A percentile compares a stretch with the other conserved stretches of the same genome.
phyloP scores from a whole-genome alignment of 2,329 filamentous ascomycete species.

The Ophiocordyceps robertsii region DNA sequence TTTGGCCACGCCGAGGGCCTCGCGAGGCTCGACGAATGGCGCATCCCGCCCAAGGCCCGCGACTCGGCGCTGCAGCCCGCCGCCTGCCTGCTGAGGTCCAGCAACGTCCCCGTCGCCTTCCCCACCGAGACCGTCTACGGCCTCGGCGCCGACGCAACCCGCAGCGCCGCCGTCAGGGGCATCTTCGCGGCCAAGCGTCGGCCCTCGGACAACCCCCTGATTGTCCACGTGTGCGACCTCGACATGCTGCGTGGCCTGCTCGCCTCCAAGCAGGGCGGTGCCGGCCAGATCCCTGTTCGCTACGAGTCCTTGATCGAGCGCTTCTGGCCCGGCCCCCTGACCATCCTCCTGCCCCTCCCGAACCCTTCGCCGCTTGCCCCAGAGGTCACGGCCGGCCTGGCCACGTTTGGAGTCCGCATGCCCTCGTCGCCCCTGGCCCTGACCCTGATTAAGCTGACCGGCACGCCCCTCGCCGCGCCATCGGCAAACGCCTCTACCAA shows the following conservation, averaged over 20 bases:
- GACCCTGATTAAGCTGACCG: slow-evolving; percentile 68
- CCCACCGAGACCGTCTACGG: slow-evolving; percentile 98
- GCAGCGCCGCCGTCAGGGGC: slow-evolving; percentile 69
- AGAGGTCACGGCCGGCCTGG: slow-evolving; percentile 80
- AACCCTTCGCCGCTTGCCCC: slow-evolving; percentile 57
- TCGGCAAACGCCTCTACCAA: slow-evolving; percentile 91
- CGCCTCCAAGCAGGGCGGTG: not conserved
- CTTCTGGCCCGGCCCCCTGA: slow-evolving; percentile 94
- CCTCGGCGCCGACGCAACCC: slow-evolving; percentile 87
- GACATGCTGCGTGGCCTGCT: slow-evolving; percentile 58
- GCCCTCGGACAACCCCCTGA: slow-evolving; percentile 89
- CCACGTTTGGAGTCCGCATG: slow-evolving; percentile 83
- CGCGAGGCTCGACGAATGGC: slow-evolving; percentile 28
- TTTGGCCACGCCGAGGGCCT: slow-evolving; percentile 17
- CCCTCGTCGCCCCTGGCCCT: slow-evolving; percentile 75
- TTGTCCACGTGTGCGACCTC: slow-evolving; percentile 79
- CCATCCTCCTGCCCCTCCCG: slow-evolving; percentile 74
- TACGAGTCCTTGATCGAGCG: slow-evolving; percentile 65
- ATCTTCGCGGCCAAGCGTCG: slow-evolving; percentile 87
- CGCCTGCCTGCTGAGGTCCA: slow-evolving; percentile 49
- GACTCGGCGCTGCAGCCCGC: slow-evolving; percentile 43
- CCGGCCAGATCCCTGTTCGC: slow-evolving; percentile 46
- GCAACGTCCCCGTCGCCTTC: slow-evolving; percentile 74
- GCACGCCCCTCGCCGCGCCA: slow-evolving; percentile 72
- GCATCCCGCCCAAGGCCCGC: slow-evolving; percentile 16